Evolutionary conservation across 768 basidiomycete species (phyloP).

Genomic region (Dentipellis sp.): DNA sequence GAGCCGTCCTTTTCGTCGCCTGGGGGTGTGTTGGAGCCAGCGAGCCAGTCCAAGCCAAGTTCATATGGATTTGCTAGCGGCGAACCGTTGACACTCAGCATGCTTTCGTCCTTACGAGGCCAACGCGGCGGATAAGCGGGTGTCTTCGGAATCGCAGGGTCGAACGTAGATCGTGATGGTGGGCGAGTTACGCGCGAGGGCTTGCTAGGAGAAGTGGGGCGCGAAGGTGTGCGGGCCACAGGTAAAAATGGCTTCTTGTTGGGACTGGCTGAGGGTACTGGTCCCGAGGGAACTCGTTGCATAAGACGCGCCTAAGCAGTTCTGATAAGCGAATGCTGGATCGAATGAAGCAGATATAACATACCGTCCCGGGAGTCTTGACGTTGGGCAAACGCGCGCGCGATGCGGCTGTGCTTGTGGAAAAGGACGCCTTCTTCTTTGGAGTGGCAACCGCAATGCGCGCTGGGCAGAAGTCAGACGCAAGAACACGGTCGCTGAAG

Average conservation of each 20-base stretch:
- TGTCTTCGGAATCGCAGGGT: conserved; percentile 55
- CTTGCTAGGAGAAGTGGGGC: conserved; percentile 47
- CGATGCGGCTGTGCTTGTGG: not conserved
- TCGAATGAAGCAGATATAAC: not conserved
- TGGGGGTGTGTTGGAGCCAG: conserved; percentile 40
- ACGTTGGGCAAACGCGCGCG: conserved; percentile 15
- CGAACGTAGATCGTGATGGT: conserved; percentile 64
- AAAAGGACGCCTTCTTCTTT: conserved; percentile 36
- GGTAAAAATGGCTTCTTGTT: conserved; percentile 17
- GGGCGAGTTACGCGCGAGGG: conserved; percentile 14
- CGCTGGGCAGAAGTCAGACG: conserved; percentile 28
- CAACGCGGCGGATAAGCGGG: conserved; percentile 53
- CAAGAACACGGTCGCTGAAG: not conserved
- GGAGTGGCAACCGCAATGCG: conserved; percentile 46
- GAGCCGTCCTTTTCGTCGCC: conserved; percentile 26
- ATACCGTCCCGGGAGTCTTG: conserved; percentile 24
- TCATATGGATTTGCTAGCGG: conserved; percentile 74
- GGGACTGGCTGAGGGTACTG: conserved; percentile 26
- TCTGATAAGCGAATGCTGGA: not conserved
- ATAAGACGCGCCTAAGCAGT: conserved; percentile 17
- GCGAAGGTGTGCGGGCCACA: conserved; percentile 20
- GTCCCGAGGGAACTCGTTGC: conserved; percentile 18
- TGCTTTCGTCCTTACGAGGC: conserved; percentile 65
- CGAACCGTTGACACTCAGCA: conserved; percentile 78
- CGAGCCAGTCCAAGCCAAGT: conserved; percentile 54